A percentile compares a stretch with the other conserved stretches of the same genome.
Evolutionary conservation across 352 stramenopile species (phyloP).

Genomic region (Lagenidium giganteum): DNA sequence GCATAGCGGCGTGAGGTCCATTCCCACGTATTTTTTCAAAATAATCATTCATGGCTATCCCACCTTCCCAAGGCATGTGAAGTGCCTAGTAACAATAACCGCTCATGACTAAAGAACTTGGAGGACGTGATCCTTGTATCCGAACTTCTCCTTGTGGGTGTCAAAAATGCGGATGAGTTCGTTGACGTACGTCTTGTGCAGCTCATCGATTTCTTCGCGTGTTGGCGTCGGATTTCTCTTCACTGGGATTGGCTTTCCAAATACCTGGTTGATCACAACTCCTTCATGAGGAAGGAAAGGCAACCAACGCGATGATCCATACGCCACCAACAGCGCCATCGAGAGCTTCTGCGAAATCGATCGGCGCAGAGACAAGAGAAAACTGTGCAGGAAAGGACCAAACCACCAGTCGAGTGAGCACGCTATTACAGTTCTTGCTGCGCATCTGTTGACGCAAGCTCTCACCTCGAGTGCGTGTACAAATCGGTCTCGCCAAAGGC

Average conservation of each 20-base stretch:
- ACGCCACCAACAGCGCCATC: conserved; percentile 43
- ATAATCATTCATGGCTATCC: no score
- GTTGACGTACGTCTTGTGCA: conserved; percentile 46
- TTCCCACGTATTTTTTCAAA: no score
- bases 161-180: conserved; percentile 62
- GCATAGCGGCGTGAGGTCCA: no score
- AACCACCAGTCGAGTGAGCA: no score
- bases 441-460: no score
- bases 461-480: conserved; percentile 52
- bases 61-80: no score
- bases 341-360: conserved; percentile 47
- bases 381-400: no score
- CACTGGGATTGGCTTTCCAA: conserved; percentile 61
- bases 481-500: conserved; percentile 66
- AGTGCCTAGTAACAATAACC: no score
- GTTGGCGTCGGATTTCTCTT: conserved; percentile 38
- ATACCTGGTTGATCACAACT: conserved; percentile 51
- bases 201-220: conserved; percentile 43
- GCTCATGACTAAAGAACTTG: no score
- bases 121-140: conserved; percentile 39
- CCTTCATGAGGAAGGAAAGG: conserved; percentile 43
- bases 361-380: conserved; percentile 49
- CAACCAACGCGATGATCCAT: conserved; percentile 39
- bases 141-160: conserved; percentile 63
- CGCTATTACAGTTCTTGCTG: no score